Evolutionary conservation across 2,329 filamentous ascomycete species (phyloP), one percentile per base, ranked within the genome.

Genomic region (Penicillium frequentans): DNA sequence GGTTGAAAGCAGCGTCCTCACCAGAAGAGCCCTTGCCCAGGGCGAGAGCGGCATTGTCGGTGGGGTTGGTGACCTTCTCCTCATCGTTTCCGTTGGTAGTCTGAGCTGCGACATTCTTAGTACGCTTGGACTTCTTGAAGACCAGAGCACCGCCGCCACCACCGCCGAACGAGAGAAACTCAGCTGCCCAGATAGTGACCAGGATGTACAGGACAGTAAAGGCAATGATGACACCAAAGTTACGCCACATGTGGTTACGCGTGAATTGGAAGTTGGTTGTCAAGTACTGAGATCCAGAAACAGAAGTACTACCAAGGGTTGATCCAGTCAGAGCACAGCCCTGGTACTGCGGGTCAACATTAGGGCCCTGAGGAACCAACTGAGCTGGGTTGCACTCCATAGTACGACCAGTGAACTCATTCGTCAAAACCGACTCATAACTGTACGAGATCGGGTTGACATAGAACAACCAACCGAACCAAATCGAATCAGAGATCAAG

Each of bases 181-280:
- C 90, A 16, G 88, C 86, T 1, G 87, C 89, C 21, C 89, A 62
- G 6, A 88, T 82, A 0, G 90, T 93, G 29, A 93, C 74, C 11
- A 87, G 63, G 13, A 96, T 83, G 68, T 93, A 96, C 5, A 91
- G 81, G 1, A 90, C 79, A 1, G 86, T 84, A 63, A 91, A 95
- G 0, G 88, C 90, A 63, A 93, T 86, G 1, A 95, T 75, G 3
- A 93, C 86, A 29, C 88, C 90, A 66, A 90, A 91, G 70, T 93
- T 92, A 3, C 90, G 85, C 79, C 86, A 89, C 0, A 88, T 72
- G 65, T 89, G 79, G 26, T 73, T 75, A 19, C 19, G 19, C 84
- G 76, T 79, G 65, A 87, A 88, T 44, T 81, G 76, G 71, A 83
- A 89, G 9, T 79, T 19, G 19, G 19, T 19, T 19, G 19, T 19